These are phyloP conservation scores for Clavispora asparagi DNA, from an alignment of 805 yeast genomes.

Conservation along the genomic window DNA sequence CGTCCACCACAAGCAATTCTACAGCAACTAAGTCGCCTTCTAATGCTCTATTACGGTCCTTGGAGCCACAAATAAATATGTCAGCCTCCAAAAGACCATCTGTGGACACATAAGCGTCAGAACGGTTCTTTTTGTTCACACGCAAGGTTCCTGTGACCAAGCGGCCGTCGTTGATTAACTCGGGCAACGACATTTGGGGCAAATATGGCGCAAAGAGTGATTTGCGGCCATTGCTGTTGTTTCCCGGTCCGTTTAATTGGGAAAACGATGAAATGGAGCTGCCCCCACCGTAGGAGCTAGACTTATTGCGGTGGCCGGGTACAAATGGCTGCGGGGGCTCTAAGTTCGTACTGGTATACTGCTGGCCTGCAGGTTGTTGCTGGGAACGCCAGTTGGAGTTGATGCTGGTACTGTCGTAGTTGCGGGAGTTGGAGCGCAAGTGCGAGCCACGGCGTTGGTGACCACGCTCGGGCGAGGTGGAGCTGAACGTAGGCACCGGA, in stretches of 20 bases:
- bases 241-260: constrained; percentile 20
- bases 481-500: constrained; percentile 49
- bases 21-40: constrained; percentile 97
- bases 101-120: constrained; percentile 97
- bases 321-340: constrained; percentile 46
- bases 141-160: constrained; percentile 88
- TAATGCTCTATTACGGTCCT: constrained; percentile 94
- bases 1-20: constrained; percentile 90
- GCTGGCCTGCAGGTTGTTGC: constrained; percentile 34
- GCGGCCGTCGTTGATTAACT: constrained; percentile 80
- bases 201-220: constrained; percentile 93
- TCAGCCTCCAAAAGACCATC: constrained; percentile 95
- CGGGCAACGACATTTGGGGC: constrained; percentile 91
- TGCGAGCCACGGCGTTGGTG: constrained; percentile 39
- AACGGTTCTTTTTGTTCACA: constrained; percentile 92
- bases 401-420: constrained; percentile 29
- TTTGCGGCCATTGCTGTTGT: constrained; percentile 47
- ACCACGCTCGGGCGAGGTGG: constrained; percentile 34
- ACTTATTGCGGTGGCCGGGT: constrained; percentile 77
- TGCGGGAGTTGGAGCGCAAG: constrained; percentile 34
- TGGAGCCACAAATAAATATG: constrained; percentile 95
- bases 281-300: constrained; percentile 55
- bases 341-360: constrained; percentile 23
- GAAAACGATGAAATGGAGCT: constrained; percentile 51
- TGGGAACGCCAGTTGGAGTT: constrained; percentile 61